phyloP scores from a whole-genome alignment of 139 green algal genomes.

The Medakamo hakoo region DNA sequence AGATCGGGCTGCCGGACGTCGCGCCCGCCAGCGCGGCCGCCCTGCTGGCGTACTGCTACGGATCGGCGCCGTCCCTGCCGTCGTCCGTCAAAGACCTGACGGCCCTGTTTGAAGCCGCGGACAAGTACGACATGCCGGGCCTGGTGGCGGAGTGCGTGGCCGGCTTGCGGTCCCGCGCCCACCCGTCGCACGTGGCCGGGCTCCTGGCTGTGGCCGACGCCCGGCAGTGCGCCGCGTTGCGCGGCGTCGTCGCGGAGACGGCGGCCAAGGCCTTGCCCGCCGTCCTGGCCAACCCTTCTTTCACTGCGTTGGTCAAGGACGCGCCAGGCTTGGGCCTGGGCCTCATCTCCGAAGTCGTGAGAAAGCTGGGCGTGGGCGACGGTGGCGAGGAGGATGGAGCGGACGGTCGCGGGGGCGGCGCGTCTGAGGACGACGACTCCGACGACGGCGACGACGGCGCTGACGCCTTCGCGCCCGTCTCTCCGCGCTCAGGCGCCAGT shows the following conservation, averaged over 20 bases:
- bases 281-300: neutral
- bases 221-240: neutral
- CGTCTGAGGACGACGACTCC: neutral
- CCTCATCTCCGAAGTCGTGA: neutral
- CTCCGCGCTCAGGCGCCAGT: no score
- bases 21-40: neutral
- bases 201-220: neutral
- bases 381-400: neutral
- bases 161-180: no score
- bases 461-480: no score
- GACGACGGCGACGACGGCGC: no score
- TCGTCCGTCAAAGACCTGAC: neutral
- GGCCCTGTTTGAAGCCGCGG: slow-evolving; percentile 20
- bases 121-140: slow-evolving; percentile 23
- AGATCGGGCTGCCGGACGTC: neutral
- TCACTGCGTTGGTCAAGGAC: neutral
- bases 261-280: neutral
- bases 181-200: neutral
- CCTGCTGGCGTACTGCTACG: neutral
- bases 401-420: neutral
- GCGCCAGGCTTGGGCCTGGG: neutral
- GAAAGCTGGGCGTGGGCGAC: neutral
- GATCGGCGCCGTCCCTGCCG: neutral
- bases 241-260: neutral
- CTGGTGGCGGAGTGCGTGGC: slow-evolving; percentile 20